Base-by-base conservation (phyloP, 2,329 filamentous ascomycete species). In the Cytospora schulzeri region DNA sequence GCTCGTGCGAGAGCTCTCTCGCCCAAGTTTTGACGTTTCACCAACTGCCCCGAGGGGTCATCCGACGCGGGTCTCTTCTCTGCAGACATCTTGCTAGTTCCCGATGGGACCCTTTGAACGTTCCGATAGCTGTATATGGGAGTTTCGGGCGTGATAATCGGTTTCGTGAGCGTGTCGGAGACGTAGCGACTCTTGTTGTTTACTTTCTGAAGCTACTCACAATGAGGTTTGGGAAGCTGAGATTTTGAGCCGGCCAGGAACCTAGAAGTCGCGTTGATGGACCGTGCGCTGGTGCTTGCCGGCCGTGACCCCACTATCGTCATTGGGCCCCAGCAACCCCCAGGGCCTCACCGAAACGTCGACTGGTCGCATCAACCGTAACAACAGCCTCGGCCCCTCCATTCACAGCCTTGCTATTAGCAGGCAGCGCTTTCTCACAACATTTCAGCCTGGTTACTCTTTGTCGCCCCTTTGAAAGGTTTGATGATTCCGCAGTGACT, bases 51-150 rank as follows among this genome's bases (percentile, higher is more conserved):
- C 28, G 88, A 87, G 70, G 94, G 94, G 66, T 91, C 90, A 70
- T 91, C 90, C 67, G 91, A 88, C n/a, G 93, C 93, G 66, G 93
- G 91, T 74, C 95, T 88, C 80, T 99, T 98, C 78, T 96, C 93
- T 68, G 91, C 85, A 38, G 93, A 92, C 93, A 97, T 97, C 66
- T n/a, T 65, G 62, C 7, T 35, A 17, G n/a, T 22, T 51, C n/a
- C 8, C 74, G 71, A 26, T 53, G 24, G 8, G 50, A 53, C 38
- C 11, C 45, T 63, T 41, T 63, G 29, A 15, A 41, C 51, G 33
- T 56, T 33, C 31, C 53, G 52, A 54, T 41, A 52, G 60, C 52
- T 22, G 12, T 14, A 28, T 28, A 28, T 51, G 55, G n/a, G 38
- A 8, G 24, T 8, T 57, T 26, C 22, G 14, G 50, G 19, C 17